Percentiles rank a stretch among this genome's conserved stretches.
Conservation (phyloP, 176 grass and related monocot species). For the Oryza nivara region DNA sequence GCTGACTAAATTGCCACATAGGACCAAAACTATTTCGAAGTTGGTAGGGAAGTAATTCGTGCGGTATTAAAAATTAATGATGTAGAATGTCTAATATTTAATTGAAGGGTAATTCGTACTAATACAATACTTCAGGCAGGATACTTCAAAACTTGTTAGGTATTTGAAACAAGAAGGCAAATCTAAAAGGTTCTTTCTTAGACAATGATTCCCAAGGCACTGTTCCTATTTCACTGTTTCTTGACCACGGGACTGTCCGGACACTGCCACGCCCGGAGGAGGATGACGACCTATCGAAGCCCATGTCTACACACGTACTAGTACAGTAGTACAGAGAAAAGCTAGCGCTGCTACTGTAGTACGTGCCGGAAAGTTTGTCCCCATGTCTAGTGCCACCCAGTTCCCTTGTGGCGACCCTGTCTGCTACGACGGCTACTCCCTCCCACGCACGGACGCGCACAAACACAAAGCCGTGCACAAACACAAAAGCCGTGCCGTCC, state of each 20-base stretch:
- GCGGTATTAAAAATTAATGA: too few species aligned
- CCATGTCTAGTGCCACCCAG: background rate
- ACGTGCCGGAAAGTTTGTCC: background rate
- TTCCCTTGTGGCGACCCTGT: background rate
- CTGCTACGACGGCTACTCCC: background rate
- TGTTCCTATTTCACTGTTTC: too few species aligned
- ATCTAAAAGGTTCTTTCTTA: background rate
- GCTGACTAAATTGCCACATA: too few species aligned
- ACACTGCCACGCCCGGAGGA: too few species aligned
- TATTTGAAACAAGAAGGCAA: background rate
- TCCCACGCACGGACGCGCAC: background rate
- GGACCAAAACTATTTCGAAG: too few species aligned
- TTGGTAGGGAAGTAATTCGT: too few species aligned
- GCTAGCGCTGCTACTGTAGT: background rate
- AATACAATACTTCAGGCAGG: too few species aligned
- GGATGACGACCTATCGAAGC: too few species aligned
- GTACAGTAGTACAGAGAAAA: background rate
- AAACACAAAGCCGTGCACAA: too few species aligned
- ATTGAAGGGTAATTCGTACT: too few species aligned
- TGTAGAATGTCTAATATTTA: too few species aligned
- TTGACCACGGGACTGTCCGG: background rate
- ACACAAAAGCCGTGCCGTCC: background rate
- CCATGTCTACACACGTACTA: background rate
- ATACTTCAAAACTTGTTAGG: too few species aligned
- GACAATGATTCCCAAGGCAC: background rate